Conservation (phyloP, 371 early-diverging fungal species). For the Syncephalastrum contaminatum region DNA sequence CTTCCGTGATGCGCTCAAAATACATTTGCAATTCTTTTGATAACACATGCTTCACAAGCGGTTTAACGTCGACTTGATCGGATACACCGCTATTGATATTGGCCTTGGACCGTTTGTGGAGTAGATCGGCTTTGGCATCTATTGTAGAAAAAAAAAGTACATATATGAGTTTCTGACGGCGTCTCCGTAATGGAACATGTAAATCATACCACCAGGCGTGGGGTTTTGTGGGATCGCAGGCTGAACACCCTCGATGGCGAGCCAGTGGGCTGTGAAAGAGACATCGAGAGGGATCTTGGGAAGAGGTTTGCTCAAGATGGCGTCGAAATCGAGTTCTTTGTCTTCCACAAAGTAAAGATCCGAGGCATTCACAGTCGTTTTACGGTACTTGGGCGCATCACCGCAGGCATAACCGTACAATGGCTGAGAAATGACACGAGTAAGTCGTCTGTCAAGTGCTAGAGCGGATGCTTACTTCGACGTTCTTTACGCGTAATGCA, state of each 20-base stretch:
- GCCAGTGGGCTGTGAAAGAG: constrained; percentile 94
- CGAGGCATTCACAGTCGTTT: constrained; percentile 56
- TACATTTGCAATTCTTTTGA: constrained; percentile 97
- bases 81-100: constrained; percentile 26
- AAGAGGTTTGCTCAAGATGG: constrained; percentile 84
- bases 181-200: background rate
- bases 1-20: constrained; percentile 93
- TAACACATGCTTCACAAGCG: constrained; percentile 89
- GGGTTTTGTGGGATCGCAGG: constrained; percentile 99
- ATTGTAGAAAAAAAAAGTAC: constrained; percentile 1
- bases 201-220: constrained; percentile 65
- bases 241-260: constrained; percentile 99
- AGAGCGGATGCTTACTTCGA: constrained; percentile 67
- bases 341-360: constrained; percentile 96
- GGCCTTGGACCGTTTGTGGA: constrained; percentile 53
- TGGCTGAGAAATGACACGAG: constrained; percentile 55
- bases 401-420: constrained; percentile 93
- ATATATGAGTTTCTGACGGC: background rate
- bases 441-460: no score
- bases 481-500: constrained; percentile 94
- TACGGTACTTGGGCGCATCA: constrained; percentile 75
- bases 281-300: constrained; percentile 94
- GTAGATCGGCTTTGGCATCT: constrained; percentile 58
- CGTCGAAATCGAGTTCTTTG: constrained; percentile 96
- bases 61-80: constrained; percentile 71